Percentiles rank a stretch among this genome's conserved stretches.
Evolutionary conservation across 192 early-diverging fungal species (phyloP).

Genomic region (Mortierella antarctica): DNA sequence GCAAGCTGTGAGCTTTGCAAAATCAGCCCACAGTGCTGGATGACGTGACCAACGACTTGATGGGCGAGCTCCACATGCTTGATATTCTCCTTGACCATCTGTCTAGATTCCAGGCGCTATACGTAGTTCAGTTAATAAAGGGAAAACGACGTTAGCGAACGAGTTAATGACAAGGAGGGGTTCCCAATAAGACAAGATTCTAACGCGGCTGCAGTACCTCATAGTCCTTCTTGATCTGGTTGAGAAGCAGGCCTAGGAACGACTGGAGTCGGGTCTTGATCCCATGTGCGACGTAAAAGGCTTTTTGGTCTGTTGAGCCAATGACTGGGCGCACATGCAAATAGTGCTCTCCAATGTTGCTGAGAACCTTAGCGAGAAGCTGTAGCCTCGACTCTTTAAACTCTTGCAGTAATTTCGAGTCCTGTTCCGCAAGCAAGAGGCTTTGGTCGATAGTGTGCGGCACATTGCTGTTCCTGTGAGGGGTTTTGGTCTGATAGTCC

Average conservation of each 20-base stretch:
- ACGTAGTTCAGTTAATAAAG: background rate
- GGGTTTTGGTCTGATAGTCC: background rate
- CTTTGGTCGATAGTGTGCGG: background rate
- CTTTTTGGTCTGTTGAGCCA: background rate
- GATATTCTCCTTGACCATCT: constrained; percentile 16
- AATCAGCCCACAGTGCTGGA: constrained; percentile 35
- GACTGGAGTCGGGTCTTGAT: constrained; percentile 11
- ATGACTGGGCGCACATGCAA: background rate
- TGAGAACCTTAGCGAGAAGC: constrained; percentile 16
- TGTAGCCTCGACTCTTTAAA: constrained; percentile 27
- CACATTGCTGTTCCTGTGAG: background rate
- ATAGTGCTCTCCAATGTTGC: constrained; percentile 46
- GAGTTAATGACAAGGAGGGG: background rate
- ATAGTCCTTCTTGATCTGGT: constrained; percentile 15
- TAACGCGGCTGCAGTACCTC: constrained; percentile 4
- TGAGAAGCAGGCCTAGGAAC: constrained; percentile 6
- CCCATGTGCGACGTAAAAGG: constrained; percentile 1
- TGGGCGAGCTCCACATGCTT: constrained; percentile 22
- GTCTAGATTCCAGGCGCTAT: constrained; percentile 19
- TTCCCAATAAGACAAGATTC: background rate
- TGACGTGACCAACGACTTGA: constrained; percentile 24
- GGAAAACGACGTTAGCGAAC: too few relatives aligned
- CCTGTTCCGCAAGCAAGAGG: background rate
- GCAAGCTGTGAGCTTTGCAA: constrained; percentile 18
- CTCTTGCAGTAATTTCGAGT: constrained; percentile 7